Evolutionary conservation across 2,329 filamentous ascomycete genomes (phyloP), one percentile per base, ranked within the genome.

Genomic region (Colletotrichum sp.): DNA sequence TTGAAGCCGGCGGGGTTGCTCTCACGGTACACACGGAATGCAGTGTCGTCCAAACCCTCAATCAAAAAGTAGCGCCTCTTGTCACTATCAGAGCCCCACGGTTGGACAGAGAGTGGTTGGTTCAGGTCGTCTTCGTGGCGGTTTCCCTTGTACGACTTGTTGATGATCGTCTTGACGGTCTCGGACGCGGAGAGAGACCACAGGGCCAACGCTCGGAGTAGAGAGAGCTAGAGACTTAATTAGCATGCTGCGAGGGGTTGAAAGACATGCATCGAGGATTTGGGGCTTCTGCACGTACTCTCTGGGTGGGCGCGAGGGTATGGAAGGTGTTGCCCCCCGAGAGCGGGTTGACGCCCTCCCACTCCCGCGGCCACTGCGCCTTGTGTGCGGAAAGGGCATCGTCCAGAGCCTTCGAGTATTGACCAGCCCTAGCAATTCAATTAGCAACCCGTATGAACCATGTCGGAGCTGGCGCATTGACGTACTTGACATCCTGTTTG

Each of bases 401-500:
- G 84, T 99, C 98, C 65, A 99, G 89, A 30, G 98, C 97, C 82
- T 97, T 93, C 80, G 94, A 93, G 84, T 98, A 98, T 84, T 99
- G 97, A 67, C 95, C 96, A 80, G 94, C 92, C 85, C 97, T 99
- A 79, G 77, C 73, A 76, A 16, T 26, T 39, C 52, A 61, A 32
- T 77, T 65, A 76, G 72, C 60, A 67, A 71, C 15, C 28, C 10
- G 18, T 48, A 10, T 28, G 26, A 12, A 59, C 43, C 59, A n/a
- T 57, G 24, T 32, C 9, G 59, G 36, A 18, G 26, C 12, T 21
- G 68, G 59, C 68, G 59, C 74, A 39, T 61, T 64, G 21, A 76
- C 95, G 86, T 92, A 99, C 97, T 99, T 98, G 83, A 99, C 95
- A 86, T 98, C 96, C 84, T 99, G 98, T 89, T 99, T 99, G 85